A percentile compares a stretch with the other conserved stretches of the same genome.
Evolutionary conservation across 2,329 filamentous ascomycete species (phyloP).

Genomic region (Alternaria arbusti): DNA sequence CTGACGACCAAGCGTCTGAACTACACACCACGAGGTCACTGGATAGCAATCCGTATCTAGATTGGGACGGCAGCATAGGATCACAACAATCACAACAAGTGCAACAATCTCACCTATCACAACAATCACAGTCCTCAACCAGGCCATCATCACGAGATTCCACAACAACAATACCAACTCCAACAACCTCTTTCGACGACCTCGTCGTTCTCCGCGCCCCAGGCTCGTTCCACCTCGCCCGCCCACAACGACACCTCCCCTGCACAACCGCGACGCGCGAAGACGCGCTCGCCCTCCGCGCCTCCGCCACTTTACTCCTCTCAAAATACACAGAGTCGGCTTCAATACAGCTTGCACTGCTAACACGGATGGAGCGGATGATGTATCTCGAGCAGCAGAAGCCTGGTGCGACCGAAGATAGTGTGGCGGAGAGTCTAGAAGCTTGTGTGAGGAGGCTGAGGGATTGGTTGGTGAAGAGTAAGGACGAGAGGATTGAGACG

Average conservation of each 20-base stretch:
- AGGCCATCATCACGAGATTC: background rate
- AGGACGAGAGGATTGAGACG: constrained; percentile 25
- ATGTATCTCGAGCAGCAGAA: constrained; percentile 11
- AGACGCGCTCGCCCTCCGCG: constrained; percentile 27
- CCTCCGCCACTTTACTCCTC: background rate
- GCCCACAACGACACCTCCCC: constrained; percentile 18
- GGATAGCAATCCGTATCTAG: background rate
- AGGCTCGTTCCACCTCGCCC: constrained; percentile 25
- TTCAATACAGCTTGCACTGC: constrained; percentile 18
- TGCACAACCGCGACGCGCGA: constrained; percentile 33
- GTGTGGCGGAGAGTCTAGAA: background rate
- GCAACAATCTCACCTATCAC: background rate
- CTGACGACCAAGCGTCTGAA: background rate
- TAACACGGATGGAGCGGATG: constrained; percentile 34
- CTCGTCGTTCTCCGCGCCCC: constrained; percentile 30
- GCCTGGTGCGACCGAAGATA: background rate
- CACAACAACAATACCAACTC: background rate
- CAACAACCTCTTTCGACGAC: constrained; percentile 28
- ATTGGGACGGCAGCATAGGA: background rate
- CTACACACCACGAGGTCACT: background rate
- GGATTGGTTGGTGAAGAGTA: constrained; percentile 21
- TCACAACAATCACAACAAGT: background rate
- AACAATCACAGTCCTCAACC: constrained; percentile 2
- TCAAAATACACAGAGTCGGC: constrained; percentile 22
- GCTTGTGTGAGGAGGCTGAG: constrained; percentile 23